Conservation (phyloP, 2,329 filamentous ascomycete genomes). For the Talaromyces sp. region DNA sequence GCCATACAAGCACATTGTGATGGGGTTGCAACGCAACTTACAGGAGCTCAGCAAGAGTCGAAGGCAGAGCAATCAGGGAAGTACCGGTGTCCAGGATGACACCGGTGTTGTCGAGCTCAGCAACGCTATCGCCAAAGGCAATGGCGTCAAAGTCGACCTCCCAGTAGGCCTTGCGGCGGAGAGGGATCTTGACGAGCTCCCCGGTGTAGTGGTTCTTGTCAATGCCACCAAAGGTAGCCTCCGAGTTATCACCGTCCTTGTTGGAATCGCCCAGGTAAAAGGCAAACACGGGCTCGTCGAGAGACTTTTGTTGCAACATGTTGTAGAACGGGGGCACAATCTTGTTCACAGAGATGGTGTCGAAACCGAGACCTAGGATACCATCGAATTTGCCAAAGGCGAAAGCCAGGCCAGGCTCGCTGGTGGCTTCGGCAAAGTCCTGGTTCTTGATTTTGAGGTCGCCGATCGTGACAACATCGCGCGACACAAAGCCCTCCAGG, state of each 20-base stretch:
- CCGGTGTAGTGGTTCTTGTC: slow-evolving; percentile 77
- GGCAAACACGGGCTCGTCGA: slow-evolving; percentile 90
- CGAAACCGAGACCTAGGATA: slow-evolving; percentile 89
- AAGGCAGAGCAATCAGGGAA: slow-evolving; percentile 91
- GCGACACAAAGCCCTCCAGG: slow-evolving; percentile 87
- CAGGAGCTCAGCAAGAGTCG: slow-evolving; percentile 85
- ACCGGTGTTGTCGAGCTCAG: slow-evolving; percentile 89
- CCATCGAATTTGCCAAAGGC: slow-evolving; percentile 97
- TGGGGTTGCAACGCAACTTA: slow-evolving; percentile 30
- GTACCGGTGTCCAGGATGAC: slow-evolving; percentile 98
- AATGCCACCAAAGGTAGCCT: slow-evolving; percentile 84
- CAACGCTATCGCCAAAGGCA: slow-evolving; percentile 76
- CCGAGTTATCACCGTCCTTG: slow-evolving; percentile 68
- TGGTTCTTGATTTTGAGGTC: slow-evolving; percentile 84
- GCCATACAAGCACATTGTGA: not conserved
- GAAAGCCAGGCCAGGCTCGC: slow-evolving; percentile 92
- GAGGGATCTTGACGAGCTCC: slow-evolving; percentile 85
- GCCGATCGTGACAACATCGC: slow-evolving; percentile 80
- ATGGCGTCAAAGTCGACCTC: slow-evolving; percentile 95
- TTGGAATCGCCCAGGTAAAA: slow-evolving; percentile 85
- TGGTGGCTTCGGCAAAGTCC: slow-evolving; percentile 93
- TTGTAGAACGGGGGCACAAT: slow-evolving; percentile 96
- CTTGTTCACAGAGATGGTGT: slow-evolving; percentile 93
- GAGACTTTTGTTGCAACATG: slow-evolving; percentile 80
- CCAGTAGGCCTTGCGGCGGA: slow-evolving; percentile 99